Evolutionary conservation across 2,329 filamentous ascomycete species (phyloP).

Genomic region (Coniella lustricola): DNA sequence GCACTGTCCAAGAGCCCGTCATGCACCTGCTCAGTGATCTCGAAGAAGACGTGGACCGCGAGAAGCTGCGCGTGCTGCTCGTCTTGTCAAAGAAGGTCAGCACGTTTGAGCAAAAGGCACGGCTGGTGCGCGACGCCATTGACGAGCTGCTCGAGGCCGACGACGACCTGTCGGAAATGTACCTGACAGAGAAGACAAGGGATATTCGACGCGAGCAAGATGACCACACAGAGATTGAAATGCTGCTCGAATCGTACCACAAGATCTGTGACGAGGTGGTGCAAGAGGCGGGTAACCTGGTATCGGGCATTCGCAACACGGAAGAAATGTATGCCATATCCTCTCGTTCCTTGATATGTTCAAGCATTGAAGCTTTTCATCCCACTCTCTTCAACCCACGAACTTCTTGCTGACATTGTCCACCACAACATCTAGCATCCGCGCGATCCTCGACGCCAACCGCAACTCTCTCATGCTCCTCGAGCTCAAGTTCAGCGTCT

Average conservation of each 20-base stretch:
- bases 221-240: slow-evolving; percentile 93
- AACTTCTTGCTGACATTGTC: slow-evolving; percentile 19
- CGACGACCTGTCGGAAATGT: slow-evolving; percentile 92
- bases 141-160: slow-evolving; percentile 94
- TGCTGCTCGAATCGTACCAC: slow-evolving; percentile 94
- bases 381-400: neutral
- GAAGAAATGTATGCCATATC: slow-evolving; percentile 72
- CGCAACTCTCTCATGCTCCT: slow-evolving; percentile 97
- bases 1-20: slow-evolving; percentile 86
- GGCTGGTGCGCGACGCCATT: slow-evolving; percentile 87
- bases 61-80: slow-evolving; percentile 83
- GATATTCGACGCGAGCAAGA: slow-evolving; percentile 68
- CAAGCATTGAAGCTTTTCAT: too few relatives aligned
- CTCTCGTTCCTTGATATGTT: too few relatives aligned
- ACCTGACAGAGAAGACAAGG: slow-evolving; percentile 78
- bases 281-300: slow-evolving; percentile 85
- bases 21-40: slow-evolving; percentile 81
- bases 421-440: slow-evolving; percentile 52
- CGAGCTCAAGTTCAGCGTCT: slow-evolving; percentile 92
- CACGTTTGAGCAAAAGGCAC: slow-evolving; percentile 95
- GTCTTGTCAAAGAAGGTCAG: slow-evolving; percentile 93
- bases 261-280: slow-evolving; percentile 98
- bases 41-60: slow-evolving; percentile 92
- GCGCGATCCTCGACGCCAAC: slow-evolving; percentile 95
- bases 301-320: slow-evolving; percentile 92